These are phyloP conservation scores for Penicillium verhagenii DNA, from an alignment of 495 filamentous ascomycete genomes.

Conservation along the genomic window DNA sequence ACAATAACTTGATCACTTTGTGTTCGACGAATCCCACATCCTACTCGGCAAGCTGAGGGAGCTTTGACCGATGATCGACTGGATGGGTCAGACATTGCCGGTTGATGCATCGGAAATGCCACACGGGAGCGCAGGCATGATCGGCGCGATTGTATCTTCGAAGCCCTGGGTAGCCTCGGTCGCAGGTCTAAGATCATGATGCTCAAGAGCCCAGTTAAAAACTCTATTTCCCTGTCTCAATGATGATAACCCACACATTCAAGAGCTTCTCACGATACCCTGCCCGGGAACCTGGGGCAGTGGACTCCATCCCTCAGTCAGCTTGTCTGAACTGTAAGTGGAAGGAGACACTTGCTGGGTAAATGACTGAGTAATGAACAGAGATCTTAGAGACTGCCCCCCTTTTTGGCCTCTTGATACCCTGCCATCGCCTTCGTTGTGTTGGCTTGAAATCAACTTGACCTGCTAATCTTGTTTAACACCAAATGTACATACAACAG, in stretches of 20 bases:
- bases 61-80: no score
- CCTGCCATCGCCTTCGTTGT: neutral
- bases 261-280: slow-evolving; percentile 44
- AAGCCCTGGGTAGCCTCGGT: no score
- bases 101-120: no score
- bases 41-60: no score
- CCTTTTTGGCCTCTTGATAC: neutral
- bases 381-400: slow-evolving; percentile 42
- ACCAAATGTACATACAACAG: neutral
- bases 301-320: slow-evolving; percentile 35
- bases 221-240: slow-evolving; percentile 25
- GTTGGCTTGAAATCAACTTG: neutral
- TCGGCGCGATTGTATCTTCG: no score
- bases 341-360: slow-evolving; percentile 34
- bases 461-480: neutral
- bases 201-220: neutral
- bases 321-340: slow-evolving; percentile 21
- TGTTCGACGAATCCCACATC: no score
- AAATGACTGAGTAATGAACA: slow-evolving; percentile 50
- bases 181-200: neutral
- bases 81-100: no score
- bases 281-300: slow-evolving; percentile 16
- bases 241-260: slow-evolving; percentile 37
- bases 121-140: no score
- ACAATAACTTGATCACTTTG: no score